phyloP scores from a whole-genome alignment of 768 basidiomycete species.

The Mycena vitilis region DNA sequence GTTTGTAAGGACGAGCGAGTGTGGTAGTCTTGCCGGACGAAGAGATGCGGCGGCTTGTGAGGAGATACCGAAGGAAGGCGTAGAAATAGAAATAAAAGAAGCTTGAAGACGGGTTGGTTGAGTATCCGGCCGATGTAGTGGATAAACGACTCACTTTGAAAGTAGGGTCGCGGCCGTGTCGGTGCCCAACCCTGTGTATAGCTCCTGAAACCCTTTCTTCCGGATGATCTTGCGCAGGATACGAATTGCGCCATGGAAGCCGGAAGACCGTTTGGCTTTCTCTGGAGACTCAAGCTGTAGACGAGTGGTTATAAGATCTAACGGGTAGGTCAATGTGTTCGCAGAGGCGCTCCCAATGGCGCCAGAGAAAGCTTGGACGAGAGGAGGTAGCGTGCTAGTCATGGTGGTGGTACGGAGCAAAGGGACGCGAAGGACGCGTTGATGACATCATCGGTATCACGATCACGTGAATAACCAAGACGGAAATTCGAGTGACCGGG shows the following conservation, averaged over 20 bases:
- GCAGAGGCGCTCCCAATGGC: slow-evolving; percentile 67
- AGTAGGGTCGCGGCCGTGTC: slow-evolving; percentile 67
- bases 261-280: slow-evolving; percentile 39
- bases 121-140: background rate
- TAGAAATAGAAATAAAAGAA: slow-evolving; percentile 74
- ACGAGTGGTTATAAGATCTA: slow-evolving; percentile 68
- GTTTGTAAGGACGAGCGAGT: slow-evolving; percentile 42
- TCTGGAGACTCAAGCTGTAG: slow-evolving; percentile 54
- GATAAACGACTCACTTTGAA: slow-evolving; percentile 55
- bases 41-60: slow-evolving; percentile 48
- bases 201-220: slow-evolving; percentile 54
- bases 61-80: slow-evolving; percentile 57
- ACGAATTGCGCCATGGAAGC: slow-evolving; percentile 46
- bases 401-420: slow-evolving; percentile 43
- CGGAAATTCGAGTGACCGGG: background rate
- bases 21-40: slow-evolving; percentile 16
- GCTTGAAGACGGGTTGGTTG: slow-evolving; percentile 42
- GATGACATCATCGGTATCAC: slow-evolving; percentile 20
- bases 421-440: slow-evolving; percentile 1
- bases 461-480: slow-evolving; percentile 12
- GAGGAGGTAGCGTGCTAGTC: slow-evolving; percentile 70
- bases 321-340: slow-evolving; percentile 65
- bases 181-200: slow-evolving; percentile 63
- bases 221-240: slow-evolving; percentile 53
- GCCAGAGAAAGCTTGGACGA: slow-evolving; percentile 69